A percentile compares a stretch with the other conserved stretches of the same genome.
Evolutionary conservation across 2,329 filamentous ascomycete genomes (phyloP).

Genomic region (Didymella arachidicola): DNA sequence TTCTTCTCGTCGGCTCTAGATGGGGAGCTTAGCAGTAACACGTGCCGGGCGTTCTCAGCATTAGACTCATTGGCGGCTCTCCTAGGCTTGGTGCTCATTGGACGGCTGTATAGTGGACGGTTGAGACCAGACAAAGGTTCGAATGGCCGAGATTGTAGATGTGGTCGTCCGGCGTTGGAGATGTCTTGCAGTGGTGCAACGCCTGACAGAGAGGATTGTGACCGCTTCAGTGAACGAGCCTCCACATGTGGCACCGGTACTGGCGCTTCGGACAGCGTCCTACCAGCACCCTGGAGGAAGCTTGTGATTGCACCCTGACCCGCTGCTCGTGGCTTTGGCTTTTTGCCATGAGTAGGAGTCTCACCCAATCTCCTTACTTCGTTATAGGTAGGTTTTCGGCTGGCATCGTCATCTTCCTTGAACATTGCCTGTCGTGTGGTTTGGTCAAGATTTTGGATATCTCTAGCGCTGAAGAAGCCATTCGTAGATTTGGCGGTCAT

Average conservation of each 20-base stretch:
- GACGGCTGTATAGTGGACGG: constrained; percentile 45
- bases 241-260: constrained; percentile 8
- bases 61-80: constrained; percentile 31
- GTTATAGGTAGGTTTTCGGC: constrained; percentile 27
- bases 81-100: constrained; percentile 45
- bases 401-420: constrained; percentile 32
- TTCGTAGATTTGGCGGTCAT: constrained; percentile 24
- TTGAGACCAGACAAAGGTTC: constrained; percentile 37
- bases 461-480: constrained; percentile 52
- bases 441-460: constrained; percentile 50
- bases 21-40: constrained; percentile 56
- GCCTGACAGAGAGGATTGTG: constrained; percentile 29
- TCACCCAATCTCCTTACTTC: constrained; percentile 39
- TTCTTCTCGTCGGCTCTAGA: constrained; percentile 39
- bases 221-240: constrained; percentile 27
- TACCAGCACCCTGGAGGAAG: constrained; percentile 57
- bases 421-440: constrained; percentile 39
- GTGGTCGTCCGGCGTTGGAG: constrained; percentile 38
- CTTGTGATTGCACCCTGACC: constrained; percentile 62
- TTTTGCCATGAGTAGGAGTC: constrained; percentile 28
- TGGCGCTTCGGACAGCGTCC: constrained; percentile 26
- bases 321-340: constrained; percentile 50
- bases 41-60: constrained; percentile 55
- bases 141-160: constrained; percentile 27
- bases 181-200: constrained; percentile 41